Evolutionary conservation across 73 alveolate genomes (phyloP).

Genomic region (Halteria grandinella): DNA sequence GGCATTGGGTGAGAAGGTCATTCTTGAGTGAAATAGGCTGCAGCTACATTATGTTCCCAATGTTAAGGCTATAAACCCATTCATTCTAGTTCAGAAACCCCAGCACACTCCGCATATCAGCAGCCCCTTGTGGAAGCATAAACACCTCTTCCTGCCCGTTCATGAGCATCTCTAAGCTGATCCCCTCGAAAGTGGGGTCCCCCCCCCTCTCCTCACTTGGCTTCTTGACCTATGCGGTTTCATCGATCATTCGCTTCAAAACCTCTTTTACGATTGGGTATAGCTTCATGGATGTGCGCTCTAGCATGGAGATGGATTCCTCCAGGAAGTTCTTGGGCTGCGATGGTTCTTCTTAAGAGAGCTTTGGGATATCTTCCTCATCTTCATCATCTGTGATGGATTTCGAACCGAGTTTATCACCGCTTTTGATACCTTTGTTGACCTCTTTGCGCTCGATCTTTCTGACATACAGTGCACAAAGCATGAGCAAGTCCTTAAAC

Average conservation of each 20-base stretch:
- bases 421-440: background rate
- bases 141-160: slow-evolving; percentile 26
- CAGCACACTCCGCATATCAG: slow-evolving; percentile 64
- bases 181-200: slow-evolving; percentile 5
- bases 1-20: slow-evolving; percentile 73
- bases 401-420: background rate
- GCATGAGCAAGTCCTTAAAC: slow-evolving; percentile 39
- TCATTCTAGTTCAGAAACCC: slow-evolving; percentile 74
- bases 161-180: slow-evolving; percentile 9
- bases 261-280: slow-evolving; percentile 26
- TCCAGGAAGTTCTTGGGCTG: slow-evolving; percentile 35
- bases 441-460: slow-evolving; percentile 44
- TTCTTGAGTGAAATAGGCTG: slow-evolving; percentile 71
- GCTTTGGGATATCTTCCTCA: slow-evolving; percentile 5
- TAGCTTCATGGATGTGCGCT: slow-evolving; percentile 9
- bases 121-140: slow-evolving; percentile 33
- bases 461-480: slow-evolving; percentile 37
- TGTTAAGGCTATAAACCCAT: slow-evolving; percentile 81
- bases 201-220: background rate
- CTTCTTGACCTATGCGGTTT: slow-evolving; percentile 12
- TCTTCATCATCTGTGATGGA: background rate
- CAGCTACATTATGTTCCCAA: slow-evolving; percentile 88
- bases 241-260: slow-evolving; percentile 35
- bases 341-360: slow-evolving; percentile 13
- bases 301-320: slow-evolving; percentile 43